Conservation (phyloP, 1,139 yeast genomes). For the Magnusiomyces paraingens region DNA sequence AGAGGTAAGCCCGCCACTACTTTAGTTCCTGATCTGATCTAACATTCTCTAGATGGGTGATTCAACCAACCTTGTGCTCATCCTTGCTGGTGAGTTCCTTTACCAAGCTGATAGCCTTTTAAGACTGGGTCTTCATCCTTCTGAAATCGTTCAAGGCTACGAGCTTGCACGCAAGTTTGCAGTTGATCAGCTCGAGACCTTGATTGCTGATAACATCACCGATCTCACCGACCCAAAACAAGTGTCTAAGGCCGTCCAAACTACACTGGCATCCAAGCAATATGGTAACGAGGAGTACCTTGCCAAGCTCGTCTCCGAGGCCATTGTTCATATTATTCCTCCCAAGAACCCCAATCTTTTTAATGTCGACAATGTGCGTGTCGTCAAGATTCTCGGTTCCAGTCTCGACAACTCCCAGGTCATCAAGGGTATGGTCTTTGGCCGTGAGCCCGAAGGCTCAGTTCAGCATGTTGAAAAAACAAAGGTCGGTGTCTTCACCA, state of each 20-base stretch:
- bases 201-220: slow-evolving; percentile 58
- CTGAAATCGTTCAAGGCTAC: slow-evolving; percentile 87
- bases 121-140: slow-evolving; percentile 79
- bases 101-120: slow-evolving; percentile 77
- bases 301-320: slow-evolving; percentile 76
- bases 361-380: slow-evolving; percentile 89
- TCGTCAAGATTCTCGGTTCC: slow-evolving; percentile 94
- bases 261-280: slow-evolving; percentile 91
- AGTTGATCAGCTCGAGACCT: slow-evolving; percentile 52
- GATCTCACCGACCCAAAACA: slow-evolving; percentile 51
- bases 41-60: slow-evolving; percentile 48
- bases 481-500: slow-evolving; percentile 87
- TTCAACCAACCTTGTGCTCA: slow-evolving; percentile 62
- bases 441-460: slow-evolving; percentile 91
- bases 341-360: slow-evolving; percentile 48
- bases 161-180: slow-evolving; percentile 76
- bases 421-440: slow-evolving; percentile 96
- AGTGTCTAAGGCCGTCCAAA: slow-evolving; percentile 67
- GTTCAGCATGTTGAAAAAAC: slow-evolving; percentile 62
- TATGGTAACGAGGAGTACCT: slow-evolving; percentile 79
- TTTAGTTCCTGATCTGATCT: slow-evolving; percentile 8
- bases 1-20: slow-evolving; percentile 38
- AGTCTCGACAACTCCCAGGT: slow-evolving; percentile 69
- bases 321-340: slow-evolving; percentile 75
- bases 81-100: slow-evolving; percentile 86